A percentile compares a stretch with the other conserved stretches of the same genome.
These are phyloP conservation scores for Coleophoma cylindrospora DNA, from an alignment of 2,329 filamentous ascomycete genomes.

Conservation along the genomic window DNA sequence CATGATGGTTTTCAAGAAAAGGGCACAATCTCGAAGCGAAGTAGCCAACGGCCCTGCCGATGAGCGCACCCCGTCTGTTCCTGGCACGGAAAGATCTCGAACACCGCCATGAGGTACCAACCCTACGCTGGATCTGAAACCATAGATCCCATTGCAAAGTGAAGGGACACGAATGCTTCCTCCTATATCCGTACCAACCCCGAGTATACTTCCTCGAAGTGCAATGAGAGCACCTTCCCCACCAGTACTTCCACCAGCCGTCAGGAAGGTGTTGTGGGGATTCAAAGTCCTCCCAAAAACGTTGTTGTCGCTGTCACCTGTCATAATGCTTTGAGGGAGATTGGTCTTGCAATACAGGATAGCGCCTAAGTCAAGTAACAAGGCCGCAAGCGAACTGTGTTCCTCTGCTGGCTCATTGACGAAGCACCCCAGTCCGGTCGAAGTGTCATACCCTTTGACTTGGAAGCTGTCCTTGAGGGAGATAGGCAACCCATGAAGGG, in stretches of 20 bases:
- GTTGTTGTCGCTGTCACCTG: conserved; percentile 51
- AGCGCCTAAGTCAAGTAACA: conserved; percentile 53
- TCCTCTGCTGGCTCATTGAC: conserved; percentile 43
- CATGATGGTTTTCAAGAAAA: conserved; percentile 40
- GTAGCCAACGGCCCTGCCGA: conserved; percentile 39
- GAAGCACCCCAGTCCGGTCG: conserved; percentile 47
- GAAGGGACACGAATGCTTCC: conserved; percentile 32
- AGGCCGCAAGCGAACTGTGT: conserved; percentile 49
- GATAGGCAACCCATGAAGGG: conserved; percentile 54
- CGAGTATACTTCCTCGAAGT: conserved; percentile 43
- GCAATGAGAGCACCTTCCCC: conserved; percentile 55
- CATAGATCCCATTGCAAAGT: conserved; percentile 41
- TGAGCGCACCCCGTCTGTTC: conserved; percentile 41
- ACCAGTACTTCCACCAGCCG: conserved; percentile 55
- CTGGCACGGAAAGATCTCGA: conserved; percentile 46
- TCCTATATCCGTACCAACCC: conserved; percentile 55
- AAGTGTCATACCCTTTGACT: conserved; percentile 42
- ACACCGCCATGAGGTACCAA: conserved; percentile 36
- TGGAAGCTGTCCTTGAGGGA: conserved; percentile 56
- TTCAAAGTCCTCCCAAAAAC: conserved; percentile 56
- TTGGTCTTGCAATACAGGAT: conserved; percentile 65
- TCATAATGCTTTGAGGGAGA: conserved; percentile 49
- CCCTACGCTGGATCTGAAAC: conserved; percentile 38
- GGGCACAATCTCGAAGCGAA: conserved; percentile 40
- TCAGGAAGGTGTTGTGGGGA: conserved; percentile 48